Base-by-base conservation (phyloP, 768 basidiomycete genomes). In the Rhodotorula paludigena region DNA sequence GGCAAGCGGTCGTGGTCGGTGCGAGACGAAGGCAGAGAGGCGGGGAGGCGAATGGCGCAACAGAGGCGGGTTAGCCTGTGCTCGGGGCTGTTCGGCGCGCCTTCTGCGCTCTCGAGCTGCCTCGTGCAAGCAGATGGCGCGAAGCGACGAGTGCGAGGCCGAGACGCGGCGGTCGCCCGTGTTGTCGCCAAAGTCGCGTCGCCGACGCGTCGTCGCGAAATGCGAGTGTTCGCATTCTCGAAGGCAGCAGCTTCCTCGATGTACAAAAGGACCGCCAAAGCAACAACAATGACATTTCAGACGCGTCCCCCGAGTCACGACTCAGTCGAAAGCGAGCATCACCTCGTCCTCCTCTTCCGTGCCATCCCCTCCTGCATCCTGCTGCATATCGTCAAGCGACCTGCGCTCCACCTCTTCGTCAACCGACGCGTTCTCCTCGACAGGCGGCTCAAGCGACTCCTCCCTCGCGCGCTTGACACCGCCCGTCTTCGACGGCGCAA, bases 311-410 rank as follows among this genome's bases (percentile, higher is more conserved):
- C 3, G 28, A 49, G 3, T 14, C 30, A 14, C 30, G 5, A 20
- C 33, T 58, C 57, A 64, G 41, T 64, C 58, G 20, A 58, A 64
- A 3, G 36, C 49, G 6, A 64, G 63, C 57, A 53, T 58, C 8
- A 30, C 63, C 36, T 63, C 61, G 33, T 41, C 59, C 12, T 30
- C 30, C 32, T 51, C 51, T 33, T 30, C 32, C 23, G 35, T n/a
- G n/a, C n/a, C 52, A 11, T 14, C 52, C 21, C 23, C 35, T 30
- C 8, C 23, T 25, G 10, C 53, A 3, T 38, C 32, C 42, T 44
- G 23, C 20, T 3, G 32, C 30, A 16, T 8, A 11, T 15, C 25
- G 23, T 25, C 54, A 11, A n/a, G 12, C 38, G 23, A 5, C 39
- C 14, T 16, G 14, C 21, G 16, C n/a, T 20, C 35, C 5, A 7